Evolutionary conservation across 306 rosid genomes (phyloP).

Genomic region (Cucurbita moschata): DNA sequence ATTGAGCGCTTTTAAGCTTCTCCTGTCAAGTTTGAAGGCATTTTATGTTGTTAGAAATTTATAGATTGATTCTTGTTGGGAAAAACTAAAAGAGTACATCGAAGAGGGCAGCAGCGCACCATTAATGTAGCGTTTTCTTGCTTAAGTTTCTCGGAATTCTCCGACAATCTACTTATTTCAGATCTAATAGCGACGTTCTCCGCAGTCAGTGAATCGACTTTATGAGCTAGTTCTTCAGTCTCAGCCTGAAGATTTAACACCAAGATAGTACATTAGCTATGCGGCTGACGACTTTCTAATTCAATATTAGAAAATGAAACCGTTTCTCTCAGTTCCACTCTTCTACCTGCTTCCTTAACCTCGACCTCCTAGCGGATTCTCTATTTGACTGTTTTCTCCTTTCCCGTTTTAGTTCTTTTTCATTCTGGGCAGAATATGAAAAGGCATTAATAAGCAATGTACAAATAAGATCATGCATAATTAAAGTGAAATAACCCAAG

Average conservation of each 20-base stretch:
- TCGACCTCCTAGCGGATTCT: conserved; percentile 96
- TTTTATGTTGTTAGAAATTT: conserved; percentile 6
- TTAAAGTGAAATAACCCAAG: not conserved
- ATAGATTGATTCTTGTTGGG: not conserved
- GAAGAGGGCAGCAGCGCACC: conserved; percentile 24
- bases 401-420: conserved; percentile 79
- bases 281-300: not conserved
- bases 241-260: conserved; percentile 44
- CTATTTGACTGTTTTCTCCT: conserved; percentile 94
- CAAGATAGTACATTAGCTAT: not conserved
- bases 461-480: not conserved
- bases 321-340: not conserved
- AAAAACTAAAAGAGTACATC: not conserved
- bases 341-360: conserved; percentile 94
- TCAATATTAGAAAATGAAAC: not conserved
- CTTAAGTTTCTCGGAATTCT: conserved; percentile 54
- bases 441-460: not conserved
- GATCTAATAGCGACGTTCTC: conserved; percentile 52
- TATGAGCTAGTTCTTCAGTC: conserved; percentile 60
- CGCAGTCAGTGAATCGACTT: conserved; percentile 47
- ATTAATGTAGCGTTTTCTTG: conserved; percentile 50
- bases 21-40: conserved; percentile 31
- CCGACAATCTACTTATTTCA: conserved; percentile 46
- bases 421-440: conserved; percentile 41
- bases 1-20: conserved; percentile 42